These are phyloP conservation scores for Linaria vulgaris DNA, from an alignment of 257 asterid species.

Conservation along the genomic window DNA sequence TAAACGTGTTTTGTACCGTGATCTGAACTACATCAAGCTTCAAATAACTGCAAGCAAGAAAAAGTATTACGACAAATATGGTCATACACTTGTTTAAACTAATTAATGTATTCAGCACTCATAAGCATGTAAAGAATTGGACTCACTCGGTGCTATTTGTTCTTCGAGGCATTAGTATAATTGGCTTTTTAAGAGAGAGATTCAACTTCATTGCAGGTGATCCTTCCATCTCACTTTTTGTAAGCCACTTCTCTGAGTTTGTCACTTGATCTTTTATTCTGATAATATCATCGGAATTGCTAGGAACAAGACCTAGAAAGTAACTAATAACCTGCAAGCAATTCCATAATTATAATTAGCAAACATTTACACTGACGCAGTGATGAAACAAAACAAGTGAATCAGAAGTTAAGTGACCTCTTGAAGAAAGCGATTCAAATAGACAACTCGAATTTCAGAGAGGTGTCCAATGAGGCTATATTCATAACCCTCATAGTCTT, in stretches of 20 bases:
- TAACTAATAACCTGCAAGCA: conserved; percentile 68
- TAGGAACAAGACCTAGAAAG: conserved; percentile 95
- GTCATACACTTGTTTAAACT: too few species aligned
- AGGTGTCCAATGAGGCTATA: conserved; percentile 90
- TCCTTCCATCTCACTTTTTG: conserved; percentile 85
- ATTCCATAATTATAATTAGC: conserved; percentile 18
- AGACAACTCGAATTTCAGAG: conserved; percentile 89
- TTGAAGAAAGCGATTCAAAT: conserved; percentile 90
- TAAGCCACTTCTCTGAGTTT: conserved; percentile 72
- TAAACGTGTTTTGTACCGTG: conserved; percentile 81
- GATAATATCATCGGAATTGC: conserved; percentile 63
- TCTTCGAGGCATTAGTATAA: conserved; percentile 89
- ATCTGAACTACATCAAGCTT: conserved; percentile 97
- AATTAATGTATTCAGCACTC: not conserved
- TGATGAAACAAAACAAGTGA: conserved; percentile 11
- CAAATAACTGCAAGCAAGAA: conserved; percentile 70
- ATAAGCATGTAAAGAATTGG: conserved; percentile 10
- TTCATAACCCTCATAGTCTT: conserved; percentile 90
- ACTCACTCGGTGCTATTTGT: conserved; percentile 89
- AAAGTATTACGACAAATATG: conserved; percentile 12
- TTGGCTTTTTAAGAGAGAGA: conserved; percentile 87
- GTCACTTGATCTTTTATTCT: conserved; percentile 80
- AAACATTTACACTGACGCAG: conserved; percentile 10
- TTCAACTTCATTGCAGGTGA: conserved; percentile 91
- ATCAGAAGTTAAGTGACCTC: conserved; percentile 52